Evolutionary conservation across 305 asterid species (phyloP).

Genomic region (Plantago lanceolata): DNA sequence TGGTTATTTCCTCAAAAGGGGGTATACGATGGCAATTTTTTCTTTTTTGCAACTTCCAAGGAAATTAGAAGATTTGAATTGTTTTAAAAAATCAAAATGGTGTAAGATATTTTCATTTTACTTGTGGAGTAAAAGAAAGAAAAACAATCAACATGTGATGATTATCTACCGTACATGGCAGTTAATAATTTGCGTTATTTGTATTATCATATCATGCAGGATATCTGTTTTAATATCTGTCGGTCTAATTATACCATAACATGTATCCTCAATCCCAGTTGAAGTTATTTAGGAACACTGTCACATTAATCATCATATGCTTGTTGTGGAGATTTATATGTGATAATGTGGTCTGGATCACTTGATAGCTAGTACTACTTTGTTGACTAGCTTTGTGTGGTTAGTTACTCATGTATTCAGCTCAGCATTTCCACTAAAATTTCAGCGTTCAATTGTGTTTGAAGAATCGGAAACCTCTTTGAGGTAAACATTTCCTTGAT

Average conservation of each 20-base stretch:
- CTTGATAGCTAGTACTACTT: neutral
- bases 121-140: neutral
- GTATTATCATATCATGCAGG: neutral
- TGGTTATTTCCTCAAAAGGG: neutral
- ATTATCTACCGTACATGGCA: neutral
- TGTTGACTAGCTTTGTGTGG: conserved; percentile 14
- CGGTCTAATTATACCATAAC: neutral
- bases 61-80: neutral
- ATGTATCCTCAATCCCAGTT: neutral
- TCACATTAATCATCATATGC: neutral
- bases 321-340: neutral
- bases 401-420: conserved; percentile 10
- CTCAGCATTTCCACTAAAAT: neutral
- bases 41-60: neutral
- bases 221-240: neutral
- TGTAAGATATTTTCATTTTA: neutral
- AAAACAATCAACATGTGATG: neutral
- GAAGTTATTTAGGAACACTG: neutral
- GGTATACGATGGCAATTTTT: neutral
- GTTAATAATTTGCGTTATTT: neutral
- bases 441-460: neutral
- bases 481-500: neutral
- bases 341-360: neutral
- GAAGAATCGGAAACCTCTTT: neutral
- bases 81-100: neutral